Evolutionary conservation across 805 yeast genomes (phyloP).

Genomic region (Candida tammaniensis): DNA sequence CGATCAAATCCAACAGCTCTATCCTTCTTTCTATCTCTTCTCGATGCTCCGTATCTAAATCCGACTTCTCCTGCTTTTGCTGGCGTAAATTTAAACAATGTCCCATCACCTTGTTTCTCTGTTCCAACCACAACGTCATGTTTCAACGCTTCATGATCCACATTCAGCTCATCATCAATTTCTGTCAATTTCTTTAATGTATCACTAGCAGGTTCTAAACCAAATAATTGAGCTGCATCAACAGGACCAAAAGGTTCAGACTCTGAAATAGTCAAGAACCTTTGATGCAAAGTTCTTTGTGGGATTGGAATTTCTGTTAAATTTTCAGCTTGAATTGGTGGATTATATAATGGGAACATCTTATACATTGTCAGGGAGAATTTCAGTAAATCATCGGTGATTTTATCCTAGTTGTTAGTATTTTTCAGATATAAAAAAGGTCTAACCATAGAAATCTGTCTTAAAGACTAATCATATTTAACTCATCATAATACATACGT

Average conservation of each 20-base stretch:
- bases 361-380: conserved; percentile 65
- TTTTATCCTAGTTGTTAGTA: conserved; percentile 47
- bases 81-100: conserved; percentile 69
- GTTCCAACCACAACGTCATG: conserved; percentile 49
- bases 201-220: conserved; percentile 81
- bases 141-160: neutral
- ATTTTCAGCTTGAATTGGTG: conserved; percentile 55
- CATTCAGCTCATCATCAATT: conserved; percentile 37
- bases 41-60: conserved; percentile 84
- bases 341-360: conserved; percentile 73
- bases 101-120: conserved; percentile 65
- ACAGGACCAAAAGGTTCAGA: conserved; percentile 94
- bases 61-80: conserved; percentile 86
- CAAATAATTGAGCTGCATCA: conserved; percentile 86
- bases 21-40: conserved; percentile 84
- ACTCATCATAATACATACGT: conserved; percentile 49
- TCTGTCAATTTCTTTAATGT: conserved; percentile 70
- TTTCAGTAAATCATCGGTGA: conserved; percentile 53
- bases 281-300: conserved; percentile 71
- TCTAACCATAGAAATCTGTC: conserved; percentile 38
- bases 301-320: conserved; percentile 94
- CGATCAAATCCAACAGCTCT: conserved; percentile 71
- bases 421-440: conserved; percentile 15
- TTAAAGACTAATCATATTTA: conserved; percentile 76
- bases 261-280: conserved; percentile 88